Base-by-base conservation (phyloP, 768 basidiomycete species). In the Panellus pusillus region DNA sequence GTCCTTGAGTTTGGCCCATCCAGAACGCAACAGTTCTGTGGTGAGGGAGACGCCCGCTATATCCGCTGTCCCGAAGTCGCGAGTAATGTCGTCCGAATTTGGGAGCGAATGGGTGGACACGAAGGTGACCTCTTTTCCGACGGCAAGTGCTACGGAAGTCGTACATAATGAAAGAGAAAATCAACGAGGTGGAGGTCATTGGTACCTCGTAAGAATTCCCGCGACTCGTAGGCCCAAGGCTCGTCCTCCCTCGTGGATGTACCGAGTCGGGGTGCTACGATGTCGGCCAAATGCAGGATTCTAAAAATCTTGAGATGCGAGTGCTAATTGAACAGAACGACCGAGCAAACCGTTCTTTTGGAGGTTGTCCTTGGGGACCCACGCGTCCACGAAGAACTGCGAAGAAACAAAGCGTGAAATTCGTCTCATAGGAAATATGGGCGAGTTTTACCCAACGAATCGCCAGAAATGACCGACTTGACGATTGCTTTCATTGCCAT, bases 1-100 rank as follows among this genome's bases (percentile, higher is more conserved):
- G 66, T 94, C 96, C 69, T 97, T 93, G 39, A 93, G 74, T 71
- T 91, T 95, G 11, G 83, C 92, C 93, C 93, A 98, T n/a, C 96
- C 97, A 55, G 80, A 82, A 65, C 79, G 83, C 37, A 98, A 78
- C n/a, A 96, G 69, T 66, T 93, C 90, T 0, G 78, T 77, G 4
- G 84, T 76, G 18, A 95, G 69, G 63, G 95, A 92, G 47, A 83
- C 67, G 7, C 87, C 89, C 43, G 74, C 80, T 35, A 91, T 79
- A 55, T 91, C 87, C 15, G 81, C 90, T 27, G 74, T 79, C 27
- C 92, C 93, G 47, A 94, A 76, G 68, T 94, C 93, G 58, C 91
- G 87, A 24, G 84, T 79, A 35, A 80, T 70, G 54, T 91, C 91
- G 60, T 91, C 90, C 54, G 83, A 86, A 31, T 86, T 72, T 9